Conservation (phyloP, 2,329 filamentous ascomycete genomes). For the Xylaria polymorpha region DNA sequence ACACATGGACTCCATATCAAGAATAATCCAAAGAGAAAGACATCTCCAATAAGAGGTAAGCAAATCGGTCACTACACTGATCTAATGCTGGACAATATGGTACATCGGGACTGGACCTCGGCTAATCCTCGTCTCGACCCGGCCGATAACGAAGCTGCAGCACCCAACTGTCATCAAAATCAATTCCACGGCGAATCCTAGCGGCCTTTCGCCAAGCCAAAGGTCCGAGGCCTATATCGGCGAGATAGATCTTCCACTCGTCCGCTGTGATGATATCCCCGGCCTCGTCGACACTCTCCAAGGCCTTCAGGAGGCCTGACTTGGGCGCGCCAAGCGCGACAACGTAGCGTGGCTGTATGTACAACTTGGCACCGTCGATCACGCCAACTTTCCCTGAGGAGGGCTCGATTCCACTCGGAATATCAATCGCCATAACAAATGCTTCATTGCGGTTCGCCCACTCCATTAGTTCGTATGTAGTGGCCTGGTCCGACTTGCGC, state of each 20-base stretch:
- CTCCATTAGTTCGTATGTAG: constrained; percentile 88
- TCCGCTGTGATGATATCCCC: constrained; percentile 61
- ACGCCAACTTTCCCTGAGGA: constrained; percentile 74
- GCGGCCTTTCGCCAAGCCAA: constrained; percentile 88
- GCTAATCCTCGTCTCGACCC: constrained; percentile 27
- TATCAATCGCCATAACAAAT: constrained; percentile 86
- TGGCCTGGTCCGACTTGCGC: constrained; percentile 82
- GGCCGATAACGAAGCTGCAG: constrained; percentile 71
- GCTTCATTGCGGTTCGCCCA: constrained; percentile 93
- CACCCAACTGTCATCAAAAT: constrained; percentile 90
- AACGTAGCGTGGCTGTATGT: constrained; percentile 83
- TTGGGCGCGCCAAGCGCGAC: constrained; percentile 90
- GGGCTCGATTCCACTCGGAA: constrained; percentile 89
- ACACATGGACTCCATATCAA: background rate
- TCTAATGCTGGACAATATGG: constrained; percentile 7
- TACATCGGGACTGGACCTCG: background rate
- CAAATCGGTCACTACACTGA: background rate
- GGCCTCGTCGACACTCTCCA: constrained; percentile 69
- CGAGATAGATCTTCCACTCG: constrained; percentile 83
- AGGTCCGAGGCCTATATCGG: constrained; percentile 86
- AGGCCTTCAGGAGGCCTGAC: constrained; percentile 81
- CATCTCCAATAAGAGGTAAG: background rate
- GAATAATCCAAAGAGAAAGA: background rate
- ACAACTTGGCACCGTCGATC: constrained; percentile 80
- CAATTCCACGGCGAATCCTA: constrained; percentile 83